Percentiles rank a stretch among this genome's conserved stretches.
These are phyloP conservation scores for Dissophora globulifera DNA, from an alignment of 192 early-diverging fungal species.

Conservation along the genomic window DNA sequence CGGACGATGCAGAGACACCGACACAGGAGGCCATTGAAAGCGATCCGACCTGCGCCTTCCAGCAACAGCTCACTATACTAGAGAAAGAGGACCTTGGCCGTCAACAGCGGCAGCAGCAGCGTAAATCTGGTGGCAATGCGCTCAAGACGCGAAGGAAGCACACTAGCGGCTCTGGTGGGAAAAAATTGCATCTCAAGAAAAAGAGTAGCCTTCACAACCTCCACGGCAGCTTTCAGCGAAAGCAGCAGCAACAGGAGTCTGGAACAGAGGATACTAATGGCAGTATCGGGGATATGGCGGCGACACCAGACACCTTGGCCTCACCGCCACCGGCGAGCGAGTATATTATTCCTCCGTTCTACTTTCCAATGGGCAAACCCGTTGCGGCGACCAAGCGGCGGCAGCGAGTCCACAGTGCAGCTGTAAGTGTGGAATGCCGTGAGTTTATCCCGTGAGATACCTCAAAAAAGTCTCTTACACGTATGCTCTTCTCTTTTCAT, in stretches of 20 bases:
- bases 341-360: constrained; percentile 42
- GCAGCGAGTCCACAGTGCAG: constrained; percentile 14
- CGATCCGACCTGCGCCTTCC: constrained; percentile 7
- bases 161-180: constrained; percentile 32
- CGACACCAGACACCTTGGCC: not conserved
- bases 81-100: not conserved
- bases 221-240: constrained; percentile 20
- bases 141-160: constrained; percentile 28
- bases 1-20: not conserved
- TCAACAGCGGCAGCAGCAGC: not conserved
- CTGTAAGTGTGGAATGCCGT: constrained; percentile 6
- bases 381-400: constrained; percentile 32
- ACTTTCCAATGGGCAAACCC: constrained; percentile 43
- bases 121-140: too few relatives aligned
- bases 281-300: not conserved
- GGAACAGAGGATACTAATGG: not conserved
- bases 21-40: not conserved
- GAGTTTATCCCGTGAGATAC: not conserved
- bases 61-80: constrained; percentile 25
- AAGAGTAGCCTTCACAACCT: constrained; percentile 23
- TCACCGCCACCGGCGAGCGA: constrained; percentile 1
- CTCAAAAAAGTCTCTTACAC: too few relatives aligned
- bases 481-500: not conserved
- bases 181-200: constrained; percentile 33
- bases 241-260: not conserved